Conservation (phyloP, 2,329 filamentous ascomycete species). For the Grosmannia serpens region DNA sequence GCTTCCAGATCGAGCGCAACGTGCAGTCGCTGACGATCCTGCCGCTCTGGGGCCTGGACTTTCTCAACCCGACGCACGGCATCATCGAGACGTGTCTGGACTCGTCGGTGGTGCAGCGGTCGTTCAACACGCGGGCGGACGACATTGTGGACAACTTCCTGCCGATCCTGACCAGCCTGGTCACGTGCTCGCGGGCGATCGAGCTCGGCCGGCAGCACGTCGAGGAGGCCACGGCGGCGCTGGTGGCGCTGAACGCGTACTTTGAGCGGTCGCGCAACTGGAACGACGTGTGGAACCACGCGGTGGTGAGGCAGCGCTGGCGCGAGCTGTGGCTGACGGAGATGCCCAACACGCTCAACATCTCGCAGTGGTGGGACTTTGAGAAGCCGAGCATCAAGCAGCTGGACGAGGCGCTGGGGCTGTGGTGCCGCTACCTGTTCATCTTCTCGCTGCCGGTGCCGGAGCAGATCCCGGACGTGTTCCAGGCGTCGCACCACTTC, state of each 20-base stretch:
- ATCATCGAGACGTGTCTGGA: constrained; percentile 42
- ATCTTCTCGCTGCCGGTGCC: constrained; percentile 47
- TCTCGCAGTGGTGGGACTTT: constrained; percentile 17
- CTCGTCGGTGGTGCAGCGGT: constrained; percentile 31
- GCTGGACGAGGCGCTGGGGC: constrained; percentile 19
- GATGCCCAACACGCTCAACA: constrained; percentile 18
- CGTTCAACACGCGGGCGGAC: constrained; percentile 20
- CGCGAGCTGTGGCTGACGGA: constrained; percentile 33
- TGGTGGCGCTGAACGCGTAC: constrained; percentile 35
- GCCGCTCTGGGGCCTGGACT: constrained; percentile 43
- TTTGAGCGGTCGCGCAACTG: constrained; percentile 27
- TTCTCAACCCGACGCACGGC: constrained; percentile 38
- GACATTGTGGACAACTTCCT: constrained; percentile 34
- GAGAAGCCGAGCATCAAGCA: constrained; percentile 21
- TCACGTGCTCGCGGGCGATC: constrained; percentile 32
- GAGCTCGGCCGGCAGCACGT: constrained; percentile 28
- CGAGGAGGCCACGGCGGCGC: constrained; percentile 29
- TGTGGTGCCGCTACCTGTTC: constrained; percentile 32
- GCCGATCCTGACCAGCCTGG: constrained; percentile 30
- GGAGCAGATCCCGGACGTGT: constrained; percentile 40
- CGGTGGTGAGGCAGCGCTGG: constrained; percentile 31
- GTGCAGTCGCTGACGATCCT: constrained; percentile 41
- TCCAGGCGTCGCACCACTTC: constrained; percentile 46
- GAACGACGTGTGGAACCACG: constrained; percentile 35
- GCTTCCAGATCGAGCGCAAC: constrained; percentile 43